Percentiles rank a stretch among this genome's conserved stretches.
Conservation (phyloP, 768 basidiomycete genomes). For the Suillus subalutaceus region DNA sequence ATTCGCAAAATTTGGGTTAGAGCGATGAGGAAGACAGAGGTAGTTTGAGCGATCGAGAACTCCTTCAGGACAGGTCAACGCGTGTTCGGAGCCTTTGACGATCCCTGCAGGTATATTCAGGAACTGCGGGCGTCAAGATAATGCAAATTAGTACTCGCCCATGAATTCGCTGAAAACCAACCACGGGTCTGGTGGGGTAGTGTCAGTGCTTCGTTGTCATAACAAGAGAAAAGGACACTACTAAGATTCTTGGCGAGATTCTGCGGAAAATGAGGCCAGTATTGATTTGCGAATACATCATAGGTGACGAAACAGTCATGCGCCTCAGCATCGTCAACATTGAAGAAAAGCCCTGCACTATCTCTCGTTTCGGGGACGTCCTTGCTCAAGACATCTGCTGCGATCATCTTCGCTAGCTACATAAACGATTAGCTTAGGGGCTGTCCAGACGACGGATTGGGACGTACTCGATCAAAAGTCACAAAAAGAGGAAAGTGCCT, state of each 20-base stretch:
- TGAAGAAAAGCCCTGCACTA: constrained; percentile 19
- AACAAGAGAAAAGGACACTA: constrained; percentile 24
- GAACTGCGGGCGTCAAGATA: neutral
- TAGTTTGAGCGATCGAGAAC: constrained; percentile 51
- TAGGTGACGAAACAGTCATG: constrained; percentile 44
- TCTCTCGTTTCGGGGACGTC: constrained; percentile 10
- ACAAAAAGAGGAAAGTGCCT: constrained; percentile 71
- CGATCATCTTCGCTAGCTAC: constrained; percentile 31
- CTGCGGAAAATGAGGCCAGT: constrained; percentile 65
- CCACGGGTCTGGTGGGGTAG: constrained; percentile 49
- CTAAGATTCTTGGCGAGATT: constrained; percentile 54
- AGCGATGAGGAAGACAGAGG: constrained; percentile 49
- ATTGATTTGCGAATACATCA: constrained; percentile 47
- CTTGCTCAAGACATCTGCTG: constrained; percentile 21
- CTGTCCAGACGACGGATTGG: neutral
- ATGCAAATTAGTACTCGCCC: constrained; percentile 40
- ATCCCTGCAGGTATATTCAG: constrained; percentile 41
- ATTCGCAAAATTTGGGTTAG: constrained; percentile 55
- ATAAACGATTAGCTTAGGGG: constrained; percentile 1
- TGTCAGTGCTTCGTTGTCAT: neutral
- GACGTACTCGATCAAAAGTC: constrained; percentile 60
- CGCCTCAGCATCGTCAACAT: constrained; percentile 17
- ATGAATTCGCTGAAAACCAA: constrained; percentile 69
- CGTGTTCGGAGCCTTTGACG: constrained; percentile 68
- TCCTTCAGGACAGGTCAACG: constrained; percentile 37